These are phyloP conservation scores for Digitaria exilis DNA, from an alignment of 202 grass and related monocot species.

Conservation along the genomic window DNA sequence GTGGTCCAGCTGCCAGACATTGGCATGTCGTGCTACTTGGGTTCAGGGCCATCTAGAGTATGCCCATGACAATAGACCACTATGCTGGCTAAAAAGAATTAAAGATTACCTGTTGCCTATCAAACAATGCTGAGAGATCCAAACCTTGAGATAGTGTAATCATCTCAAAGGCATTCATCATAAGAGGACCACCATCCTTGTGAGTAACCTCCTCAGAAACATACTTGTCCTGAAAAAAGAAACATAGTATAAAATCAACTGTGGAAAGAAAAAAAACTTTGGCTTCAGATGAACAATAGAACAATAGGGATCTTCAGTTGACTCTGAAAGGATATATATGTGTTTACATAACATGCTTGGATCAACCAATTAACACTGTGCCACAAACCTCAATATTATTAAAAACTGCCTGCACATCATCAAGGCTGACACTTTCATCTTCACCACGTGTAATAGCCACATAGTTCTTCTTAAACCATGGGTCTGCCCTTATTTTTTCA, in stretches of 20 bases:
- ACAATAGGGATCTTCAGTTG: too few relatives aligned
- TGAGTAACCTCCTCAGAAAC: conserved; percentile 72
- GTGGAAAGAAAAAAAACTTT: conserved; percentile 8
- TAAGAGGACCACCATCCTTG: conserved; percentile 70
- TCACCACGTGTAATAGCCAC: conserved; percentile 51
- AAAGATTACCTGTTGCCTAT: conserved; percentile 82
- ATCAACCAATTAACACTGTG: conserved; percentile 33
- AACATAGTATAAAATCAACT: conserved; percentile 37
- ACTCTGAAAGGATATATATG: too few relatives aligned
- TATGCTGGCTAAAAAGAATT: conserved; percentile 31
- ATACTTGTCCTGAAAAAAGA: conserved; percentile 76
- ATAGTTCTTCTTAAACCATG: conserved; percentile 88
- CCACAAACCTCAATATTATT: conserved; percentile 86
- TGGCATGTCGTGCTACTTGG: neutral
- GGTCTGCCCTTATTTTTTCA: conserved; percentile 63
- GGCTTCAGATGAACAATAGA: conserved; percentile 21
- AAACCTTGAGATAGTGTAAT: conserved; percentile 96
- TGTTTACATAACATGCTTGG: neutral
- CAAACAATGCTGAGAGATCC: conserved; percentile 91
- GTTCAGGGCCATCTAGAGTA: neutral
- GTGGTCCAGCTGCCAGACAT: neutral
- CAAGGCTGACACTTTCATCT: conserved; percentile 74
- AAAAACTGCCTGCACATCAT: conserved; percentile 92
- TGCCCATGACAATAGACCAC: neutral
- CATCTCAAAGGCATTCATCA: conserved; percentile 99